Conservation (phyloP, 352 stramenopile genomes). For the Globisporangium spinosum region DNA sequence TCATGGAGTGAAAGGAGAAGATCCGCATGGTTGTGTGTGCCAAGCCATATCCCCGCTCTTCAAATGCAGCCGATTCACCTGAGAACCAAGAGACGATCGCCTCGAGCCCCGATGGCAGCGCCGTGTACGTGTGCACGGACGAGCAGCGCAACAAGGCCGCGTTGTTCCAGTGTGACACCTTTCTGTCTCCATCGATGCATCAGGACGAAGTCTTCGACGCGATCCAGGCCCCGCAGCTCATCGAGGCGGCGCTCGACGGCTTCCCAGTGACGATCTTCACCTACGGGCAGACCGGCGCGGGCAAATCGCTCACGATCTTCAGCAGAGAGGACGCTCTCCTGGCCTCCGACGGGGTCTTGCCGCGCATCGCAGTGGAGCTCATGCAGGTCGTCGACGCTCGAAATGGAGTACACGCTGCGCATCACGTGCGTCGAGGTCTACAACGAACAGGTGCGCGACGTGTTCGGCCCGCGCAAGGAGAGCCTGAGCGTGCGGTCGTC, state of each 20-base stretch:
- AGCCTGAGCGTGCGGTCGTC: slow-evolving; percentile 51
- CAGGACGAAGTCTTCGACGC: slow-evolving; percentile 59
- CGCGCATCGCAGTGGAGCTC: slow-evolving; percentile 40
- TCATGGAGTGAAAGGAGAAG: slow-evolving; percentile 57
- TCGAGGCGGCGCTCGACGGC: slow-evolving; percentile 50
- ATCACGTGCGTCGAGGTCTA: slow-evolving; percentile 79
- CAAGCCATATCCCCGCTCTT: slow-evolving; percentile 26
- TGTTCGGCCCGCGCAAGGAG: slow-evolving; percentile 62
- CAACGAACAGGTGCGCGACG: slow-evolving; percentile 65
- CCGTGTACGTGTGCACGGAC: slow-evolving; percentile 47
- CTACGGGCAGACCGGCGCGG: slow-evolving; percentile 68
- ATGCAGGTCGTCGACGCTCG: slow-evolving; percentile 46
- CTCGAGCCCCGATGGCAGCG: slow-evolving; percentile 32
- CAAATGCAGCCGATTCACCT: not conserved
- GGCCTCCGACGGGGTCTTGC: slow-evolving; percentile 48
- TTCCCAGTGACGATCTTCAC: slow-evolving; percentile 75
- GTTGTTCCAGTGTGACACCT: slow-evolving; percentile 65
- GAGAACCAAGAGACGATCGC: slow-evolving; percentile 28
- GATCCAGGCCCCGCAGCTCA: slow-evolving; percentile 38
- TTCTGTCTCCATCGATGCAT: slow-evolving; percentile 29
- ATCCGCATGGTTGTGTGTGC: slow-evolving; percentile 67
- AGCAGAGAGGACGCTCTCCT: slow-evolving; percentile 45
- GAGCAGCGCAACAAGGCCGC: slow-evolving; percentile 29
- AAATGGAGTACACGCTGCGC: slow-evolving; percentile 56
- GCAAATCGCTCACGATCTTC: slow-evolving; percentile 79